phyloP scores from a whole-genome alignment of 176 grass and related monocot species.

The Bolboschoenus planiculmis region DNA sequence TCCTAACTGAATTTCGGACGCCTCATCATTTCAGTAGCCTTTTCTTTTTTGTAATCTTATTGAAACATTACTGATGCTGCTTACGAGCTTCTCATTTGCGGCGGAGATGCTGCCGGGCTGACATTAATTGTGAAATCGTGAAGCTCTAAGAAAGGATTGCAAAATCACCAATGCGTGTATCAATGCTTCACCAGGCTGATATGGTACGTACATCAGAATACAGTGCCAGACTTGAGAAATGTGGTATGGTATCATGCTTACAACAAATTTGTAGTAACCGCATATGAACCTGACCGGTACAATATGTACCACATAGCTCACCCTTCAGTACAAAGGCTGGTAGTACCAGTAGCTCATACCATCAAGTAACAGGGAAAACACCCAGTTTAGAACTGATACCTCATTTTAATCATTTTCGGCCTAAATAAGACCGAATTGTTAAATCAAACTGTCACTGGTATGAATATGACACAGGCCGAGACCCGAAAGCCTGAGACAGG shows the following conservation, averaged over 20 bases:
- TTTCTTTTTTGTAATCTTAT: neutral
- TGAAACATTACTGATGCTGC: neutral
- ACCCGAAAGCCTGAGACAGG: neutral
- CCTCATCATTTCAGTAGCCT: neutral
- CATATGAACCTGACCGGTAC: neutral
- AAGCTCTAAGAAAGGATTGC: neutral
- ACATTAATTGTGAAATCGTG: neutral
- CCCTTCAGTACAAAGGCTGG: neutral
- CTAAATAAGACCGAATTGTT: neutral
- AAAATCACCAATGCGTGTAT: neutral
- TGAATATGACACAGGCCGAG: neutral
- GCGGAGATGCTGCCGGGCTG: neutral
- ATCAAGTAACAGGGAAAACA: neutral
- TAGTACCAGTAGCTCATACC: neutral
- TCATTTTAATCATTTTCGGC: neutral
- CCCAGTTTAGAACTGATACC: neutral
- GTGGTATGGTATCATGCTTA: neutral
- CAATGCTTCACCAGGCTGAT: neutral
- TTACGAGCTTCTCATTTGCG: neutral
- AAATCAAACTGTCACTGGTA: neutral
- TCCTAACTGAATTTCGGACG: neutral
- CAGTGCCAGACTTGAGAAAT: neutral
- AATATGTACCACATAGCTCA: neutral
- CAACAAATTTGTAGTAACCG: neutral
- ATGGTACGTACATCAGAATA: neutral